phyloP scores from a whole-genome alignment of 2,329 filamentous ascomycete genomes.

The Penicillium capsulatum region DNA sequence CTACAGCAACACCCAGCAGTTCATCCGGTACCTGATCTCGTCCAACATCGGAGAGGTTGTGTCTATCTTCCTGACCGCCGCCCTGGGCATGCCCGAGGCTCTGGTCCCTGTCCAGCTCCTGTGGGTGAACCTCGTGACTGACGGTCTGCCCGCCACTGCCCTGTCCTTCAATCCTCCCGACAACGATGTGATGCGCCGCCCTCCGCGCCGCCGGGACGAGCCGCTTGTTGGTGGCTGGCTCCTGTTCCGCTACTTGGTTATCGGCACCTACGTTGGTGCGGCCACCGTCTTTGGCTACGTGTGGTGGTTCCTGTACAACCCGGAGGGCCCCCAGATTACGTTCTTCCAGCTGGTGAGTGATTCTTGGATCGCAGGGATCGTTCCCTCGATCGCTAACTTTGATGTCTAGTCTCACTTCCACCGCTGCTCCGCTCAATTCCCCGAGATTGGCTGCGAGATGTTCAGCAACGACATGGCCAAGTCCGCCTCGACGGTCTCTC shows the following conservation, averaged over 20 bases:
- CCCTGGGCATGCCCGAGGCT: constrained; percentile 94
- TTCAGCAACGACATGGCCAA: constrained; percentile 83
- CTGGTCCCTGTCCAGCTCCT: constrained; percentile 94
- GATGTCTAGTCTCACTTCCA: constrained; percentile 71
- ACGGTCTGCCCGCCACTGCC: constrained; percentile 92
- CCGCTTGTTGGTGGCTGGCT: constrained; percentile 90
- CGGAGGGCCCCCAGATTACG: constrained; percentile 80
- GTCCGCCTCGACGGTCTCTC: constrained; percentile 84
- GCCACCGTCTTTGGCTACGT: constrained; percentile 96
- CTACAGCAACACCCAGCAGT: constrained; percentile 99
- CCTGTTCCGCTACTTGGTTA: constrained; percentile 95
- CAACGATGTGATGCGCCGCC: constrained; percentile 92
- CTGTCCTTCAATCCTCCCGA: constrained; percentile 98
- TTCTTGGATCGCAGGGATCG: neutral
- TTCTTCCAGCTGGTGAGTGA: constrained; percentile 76
- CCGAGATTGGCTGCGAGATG: constrained; percentile 87
- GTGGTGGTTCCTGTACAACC: constrained; percentile 99
- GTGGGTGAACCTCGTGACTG: constrained; percentile 98
- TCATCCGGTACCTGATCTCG: constrained; percentile 97
- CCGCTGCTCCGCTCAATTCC: constrained; percentile 78
- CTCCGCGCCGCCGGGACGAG: constrained; percentile 88
- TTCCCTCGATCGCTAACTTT: neutral
- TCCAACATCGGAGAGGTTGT: constrained; percentile 99
- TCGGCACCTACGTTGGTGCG: constrained; percentile 89
- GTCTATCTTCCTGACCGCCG: constrained; percentile 96